Evolutionary conservation across 371 early-diverging fungal species (phyloP).

Genomic region (Actinomortierella ambigua): DNA sequence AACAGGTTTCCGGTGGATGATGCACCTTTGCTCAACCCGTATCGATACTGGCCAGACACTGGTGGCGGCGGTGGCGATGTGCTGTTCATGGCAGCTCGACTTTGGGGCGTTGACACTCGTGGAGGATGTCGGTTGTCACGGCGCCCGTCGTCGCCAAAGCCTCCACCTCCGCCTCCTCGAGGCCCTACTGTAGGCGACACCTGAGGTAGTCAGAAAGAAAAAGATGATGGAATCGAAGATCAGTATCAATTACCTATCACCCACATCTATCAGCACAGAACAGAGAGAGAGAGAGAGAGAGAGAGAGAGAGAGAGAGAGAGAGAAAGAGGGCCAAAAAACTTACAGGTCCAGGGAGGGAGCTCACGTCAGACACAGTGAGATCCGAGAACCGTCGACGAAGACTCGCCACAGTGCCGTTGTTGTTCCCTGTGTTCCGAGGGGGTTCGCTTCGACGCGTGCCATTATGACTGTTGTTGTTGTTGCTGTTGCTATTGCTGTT

Average conservation of each 20-base stretch:
- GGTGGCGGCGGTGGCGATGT: too few relatives aligned
- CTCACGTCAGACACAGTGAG: slow-evolving; percentile 19
- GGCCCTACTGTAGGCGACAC: slow-evolving; percentile 11
- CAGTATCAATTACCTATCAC: too few relatives aligned
- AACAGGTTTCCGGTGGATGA: too few relatives aligned
- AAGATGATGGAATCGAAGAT: slow-evolving; percentile 13
- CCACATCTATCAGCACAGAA: too few relatives aligned
- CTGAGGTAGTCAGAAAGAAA: slow-evolving; percentile 13
- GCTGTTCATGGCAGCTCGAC: slow-evolving; percentile 8
- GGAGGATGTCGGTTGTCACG: slow-evolving; percentile 36
- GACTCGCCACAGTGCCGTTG: slow-evolving; percentile 31
- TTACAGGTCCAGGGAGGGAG: background rate
- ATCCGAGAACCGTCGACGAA: slow-evolving; percentile 37
- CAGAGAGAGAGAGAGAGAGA: slow-evolving; percentile 17
- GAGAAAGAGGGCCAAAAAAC: too few relatives aligned
- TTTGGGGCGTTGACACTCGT: slow-evolving; percentile 34
- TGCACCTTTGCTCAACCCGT: too few relatives aligned
- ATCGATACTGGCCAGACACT: too few relatives aligned
- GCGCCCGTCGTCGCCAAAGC: slow-evolving; percentile 14
- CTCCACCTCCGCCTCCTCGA: slow-evolving; percentile 34
- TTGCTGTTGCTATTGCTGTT: slow-evolving; percentile 10
- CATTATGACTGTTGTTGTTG: too few relatives aligned
- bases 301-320: background rate
- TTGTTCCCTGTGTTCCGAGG: background rate
- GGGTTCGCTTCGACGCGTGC: too few relatives aligned